A percentile compares a stretch with the other conserved stretches of the same genome.
Conservation (phyloP, 2,329 filamentous ascomycete genomes). For the Ascochyta pisi region DNA sequence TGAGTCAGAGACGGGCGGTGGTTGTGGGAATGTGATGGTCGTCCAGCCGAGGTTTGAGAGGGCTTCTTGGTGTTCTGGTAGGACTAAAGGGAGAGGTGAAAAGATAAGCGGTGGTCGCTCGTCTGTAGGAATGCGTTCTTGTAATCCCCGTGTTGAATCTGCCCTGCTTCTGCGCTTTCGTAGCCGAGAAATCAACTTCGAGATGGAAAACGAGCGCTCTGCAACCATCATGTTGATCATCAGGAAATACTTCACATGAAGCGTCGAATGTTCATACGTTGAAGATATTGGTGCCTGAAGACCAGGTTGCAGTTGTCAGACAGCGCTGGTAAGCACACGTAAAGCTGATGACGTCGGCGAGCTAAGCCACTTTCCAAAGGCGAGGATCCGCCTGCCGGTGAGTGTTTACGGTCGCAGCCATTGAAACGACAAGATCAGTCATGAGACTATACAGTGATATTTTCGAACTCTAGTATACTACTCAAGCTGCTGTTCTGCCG, state of each 20-base stretch:
- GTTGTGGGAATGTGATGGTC: conserved; percentile 41
- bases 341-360: conserved; percentile 11
- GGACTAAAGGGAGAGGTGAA: conserved; percentile 40
- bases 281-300: not conserved
- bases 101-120: conserved; percentile 30
- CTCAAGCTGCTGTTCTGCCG: not conserved
- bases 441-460: no score
- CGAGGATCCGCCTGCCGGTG: not conserved
- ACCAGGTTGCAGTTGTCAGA: not conserved
- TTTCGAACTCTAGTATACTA: not conserved
- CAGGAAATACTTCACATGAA: no score
- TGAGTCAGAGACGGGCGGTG: not conserved
- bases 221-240: conserved; percentile 28
- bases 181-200: conserved; percentile 38
- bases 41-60: conserved; percentile 47
- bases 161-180: conserved; percentile 16
- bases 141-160: not conserved
- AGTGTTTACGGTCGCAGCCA: not conserved
- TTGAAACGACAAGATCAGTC: not conserved
- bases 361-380: conserved; percentile 11
- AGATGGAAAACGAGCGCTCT: conserved; percentile 33
- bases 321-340: not conserved
- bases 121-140: conserved; percentile 9
- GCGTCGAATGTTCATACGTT: not conserved
- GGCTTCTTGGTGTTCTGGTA: conserved; percentile 40